Evolutionary conservation across 345 rosid genomes (phyloP).

Genomic region (Laguncularia racemosa): DNA sequence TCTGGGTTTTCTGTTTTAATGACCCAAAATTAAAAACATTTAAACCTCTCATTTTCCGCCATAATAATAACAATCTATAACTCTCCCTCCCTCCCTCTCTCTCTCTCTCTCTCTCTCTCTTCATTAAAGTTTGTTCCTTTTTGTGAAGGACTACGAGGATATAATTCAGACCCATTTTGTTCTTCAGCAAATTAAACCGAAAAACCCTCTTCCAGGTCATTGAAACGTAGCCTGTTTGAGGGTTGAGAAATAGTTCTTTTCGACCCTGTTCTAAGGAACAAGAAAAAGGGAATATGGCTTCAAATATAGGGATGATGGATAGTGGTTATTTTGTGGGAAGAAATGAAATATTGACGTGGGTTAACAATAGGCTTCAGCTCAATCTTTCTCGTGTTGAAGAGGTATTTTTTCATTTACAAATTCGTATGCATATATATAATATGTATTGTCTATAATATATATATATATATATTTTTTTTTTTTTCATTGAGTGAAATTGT

Average conservation of each 20-base stretch:
- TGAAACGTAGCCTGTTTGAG: neutral
- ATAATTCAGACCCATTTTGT: conserved; percentile 5
- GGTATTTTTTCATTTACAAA: conserved; percentile 21
- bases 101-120: neutral
- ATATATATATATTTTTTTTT: neutral
- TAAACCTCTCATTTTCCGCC: no score
- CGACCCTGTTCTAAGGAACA: neutral
- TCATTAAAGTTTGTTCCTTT: neutral
- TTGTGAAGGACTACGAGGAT: neutral
- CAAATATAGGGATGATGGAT: conserved; percentile 95
- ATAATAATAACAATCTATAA: no score
- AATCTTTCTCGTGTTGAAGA: conserved; percentile 90
- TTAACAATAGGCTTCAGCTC: conserved; percentile 83
- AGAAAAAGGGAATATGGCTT: conserved; percentile 67
- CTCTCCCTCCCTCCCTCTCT: neutral
- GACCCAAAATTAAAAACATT: no score
- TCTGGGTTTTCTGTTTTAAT: no score
- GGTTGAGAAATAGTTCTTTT: neutral
- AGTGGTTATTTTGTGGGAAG: conserved; percentile 97
- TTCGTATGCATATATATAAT: neutral
- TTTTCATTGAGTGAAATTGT: neutral
- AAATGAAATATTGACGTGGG: conserved; percentile 88
- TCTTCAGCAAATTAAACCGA: neutral
- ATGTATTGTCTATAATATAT: neutral
- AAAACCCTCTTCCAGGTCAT: neutral